Evolutionary conservation across 2,329 filamentous ascomycete genomes (phyloP), one percentile per base, ranked within the genome.

Genomic region (Zalaria sp.): DNA sequence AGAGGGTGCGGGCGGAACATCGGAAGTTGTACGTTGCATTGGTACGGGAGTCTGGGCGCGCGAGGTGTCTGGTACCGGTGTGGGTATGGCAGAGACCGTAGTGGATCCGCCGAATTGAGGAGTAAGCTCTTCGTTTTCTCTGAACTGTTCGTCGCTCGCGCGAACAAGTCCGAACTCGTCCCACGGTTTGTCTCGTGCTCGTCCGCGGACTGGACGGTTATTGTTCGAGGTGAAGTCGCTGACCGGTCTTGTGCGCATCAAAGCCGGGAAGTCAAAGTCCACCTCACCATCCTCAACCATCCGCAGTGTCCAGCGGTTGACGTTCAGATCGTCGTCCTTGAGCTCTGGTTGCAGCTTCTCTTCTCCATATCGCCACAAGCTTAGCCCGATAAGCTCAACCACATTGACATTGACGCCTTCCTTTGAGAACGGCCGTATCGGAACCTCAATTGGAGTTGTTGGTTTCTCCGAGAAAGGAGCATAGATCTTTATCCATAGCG

Each of bases 261-360:
- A 68, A 0, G 84, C 79, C 28, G 83, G 83, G 49, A 91, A 91
- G 54, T 91, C 85, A 49, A 86, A 82, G 50, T 93, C 84, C 1
- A 89, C 79, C 54, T 91, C 84, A 38, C 82, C 85, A 43, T 84
- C 83, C 55, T 91, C 77, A 5, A 88, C 83, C 77, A 93, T 87
- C 34, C 83, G 74, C 43, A 93, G 63, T 25, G 79, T 84, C 81
- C 83, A 91, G 66, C 78, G 78, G 54, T 89, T 89, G 51, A 88
- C 79, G 51, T 84, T 85, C 40, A 77, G 67, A 54, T 85, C 83
- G 39, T 79, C 73, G 2, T 65, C 57, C 0, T 76, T 65, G 6
- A 91, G 65, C 1, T 71, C 57, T 3, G 84, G 84, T 48, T 86
- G 75, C 27, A 77, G 66, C 50, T 82, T 82, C 55, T 88, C 83